A percentile compares a stretch with the other conserved stretches of the same genome.
phyloP scores from a whole-genome alignment of 352 stramenopile species.

The Globisporangium okanoganense region DNA sequence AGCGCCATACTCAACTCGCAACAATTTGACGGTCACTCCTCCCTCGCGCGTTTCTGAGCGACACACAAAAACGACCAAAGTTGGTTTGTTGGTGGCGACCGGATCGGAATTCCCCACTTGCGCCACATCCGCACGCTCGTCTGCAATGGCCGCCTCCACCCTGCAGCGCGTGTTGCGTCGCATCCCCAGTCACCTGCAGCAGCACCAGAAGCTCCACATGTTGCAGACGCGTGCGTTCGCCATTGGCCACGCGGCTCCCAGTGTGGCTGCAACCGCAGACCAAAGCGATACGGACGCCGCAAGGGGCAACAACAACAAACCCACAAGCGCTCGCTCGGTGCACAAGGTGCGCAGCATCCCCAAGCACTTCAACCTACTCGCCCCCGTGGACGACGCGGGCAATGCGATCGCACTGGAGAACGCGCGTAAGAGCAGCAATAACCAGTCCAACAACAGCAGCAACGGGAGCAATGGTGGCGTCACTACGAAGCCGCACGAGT shows the following conservation, averaged over 20 bases:
- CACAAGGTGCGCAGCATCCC: conserved; percentile 13
- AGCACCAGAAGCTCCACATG: neutral
- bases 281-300: neutral
- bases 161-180: conserved; percentile 10
- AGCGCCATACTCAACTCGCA: neutral
- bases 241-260: neutral
- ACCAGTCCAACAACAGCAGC: conserved; percentile 22
- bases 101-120: conserved; percentile 3
- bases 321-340: neutral
- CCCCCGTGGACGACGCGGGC: neutral
- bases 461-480: conserved; percentile 18
- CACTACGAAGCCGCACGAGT: conserved; percentile 5
- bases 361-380: conserved; percentile 21
- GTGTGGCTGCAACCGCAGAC: neutral
- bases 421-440: conserved; percentile 4
- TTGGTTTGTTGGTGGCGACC: neutral
- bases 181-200: neutral
- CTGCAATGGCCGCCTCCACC: neutral
- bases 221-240: conserved; percentile 1
- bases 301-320: neutral
- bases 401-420: neutral
- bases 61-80: neutral
- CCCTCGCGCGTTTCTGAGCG: conserved; percentile 1
- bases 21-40: neutral
- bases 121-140: neutral